A percentile compares a stretch with the other conserved stretches of the same genome.
Conservation (phyloP, 805 yeast genomes). For the Myxozyma monticola region DNA sequence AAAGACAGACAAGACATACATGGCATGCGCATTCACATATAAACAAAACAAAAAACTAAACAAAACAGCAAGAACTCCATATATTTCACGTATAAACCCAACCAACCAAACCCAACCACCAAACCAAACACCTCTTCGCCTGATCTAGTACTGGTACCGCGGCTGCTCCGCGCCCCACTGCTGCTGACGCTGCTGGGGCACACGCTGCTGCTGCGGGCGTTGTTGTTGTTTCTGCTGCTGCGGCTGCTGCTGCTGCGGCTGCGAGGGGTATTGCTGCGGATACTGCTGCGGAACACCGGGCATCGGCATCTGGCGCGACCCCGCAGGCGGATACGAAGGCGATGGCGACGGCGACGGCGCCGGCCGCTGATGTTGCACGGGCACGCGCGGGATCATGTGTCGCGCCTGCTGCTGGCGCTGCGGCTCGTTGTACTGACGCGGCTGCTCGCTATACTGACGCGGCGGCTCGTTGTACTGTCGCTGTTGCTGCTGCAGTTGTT, state of each 20-base stretch:
- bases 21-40: background rate
- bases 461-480: background rate
- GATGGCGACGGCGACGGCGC: background rate
- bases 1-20: background rate
- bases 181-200: conserved; percentile 5
- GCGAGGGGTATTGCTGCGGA: background rate
- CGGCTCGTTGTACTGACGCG: no score
- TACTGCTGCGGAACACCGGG: background rate
- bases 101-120: background rate
- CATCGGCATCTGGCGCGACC: no score
- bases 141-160: background rate
- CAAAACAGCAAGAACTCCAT: background rate
- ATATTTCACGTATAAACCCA: background rate
- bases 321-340: no score
- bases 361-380: background rate
- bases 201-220: conserved; percentile 1
- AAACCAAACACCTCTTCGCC: background rate
- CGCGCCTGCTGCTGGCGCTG: background rate
- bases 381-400: conserved; percentile 3
- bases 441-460: no score
- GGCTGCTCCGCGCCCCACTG: conserved; percentile 6
- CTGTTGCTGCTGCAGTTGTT: background rate
- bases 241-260: conserved; percentile 1
- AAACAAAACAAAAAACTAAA: background rate
- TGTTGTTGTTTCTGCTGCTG: conserved; percentile 4